Conservation (phyloP, 345 rosid species). For the Erodium maritimum region DNA sequence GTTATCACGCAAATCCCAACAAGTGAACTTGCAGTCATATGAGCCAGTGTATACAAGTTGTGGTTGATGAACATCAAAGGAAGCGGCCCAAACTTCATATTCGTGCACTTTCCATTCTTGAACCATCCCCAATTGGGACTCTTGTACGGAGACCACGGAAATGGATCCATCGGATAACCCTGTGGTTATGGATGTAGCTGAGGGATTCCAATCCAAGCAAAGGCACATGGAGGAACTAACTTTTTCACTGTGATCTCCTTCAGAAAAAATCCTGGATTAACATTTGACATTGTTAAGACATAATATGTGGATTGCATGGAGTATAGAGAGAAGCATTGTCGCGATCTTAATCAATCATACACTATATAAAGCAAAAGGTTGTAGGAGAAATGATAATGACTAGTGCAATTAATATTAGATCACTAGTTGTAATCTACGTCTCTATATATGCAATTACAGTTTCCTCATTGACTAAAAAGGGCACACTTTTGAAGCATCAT, state of each 20-base stretch:
- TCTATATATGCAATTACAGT: neutral
- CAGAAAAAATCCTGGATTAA: constrained; percentile 32
- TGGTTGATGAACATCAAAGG: constrained; percentile 64
- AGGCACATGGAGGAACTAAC: constrained; percentile 74
- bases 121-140: constrained; percentile 36
- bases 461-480: neutral
- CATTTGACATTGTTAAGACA: neutral
- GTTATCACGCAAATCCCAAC: constrained; percentile 60
- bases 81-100: constrained; percentile 71
- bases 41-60: constrained; percentile 65
- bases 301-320: too few relatives aligned
- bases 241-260: constrained; percentile 37
- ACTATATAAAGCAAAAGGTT: too few relatives aligned
- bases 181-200: constrained; percentile 35
- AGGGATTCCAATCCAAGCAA: constrained; percentile 68
- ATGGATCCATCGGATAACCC: constrained; percentile 79
- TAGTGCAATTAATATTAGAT: too few relatives aligned
- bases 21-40: constrained; percentile 79
- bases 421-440: too few relatives aligned
- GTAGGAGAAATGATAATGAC: too few relatives aligned
- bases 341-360: neutral
- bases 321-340: neutral
- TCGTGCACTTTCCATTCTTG: constrained; percentile 82
- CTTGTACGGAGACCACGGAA: constrained; percentile 37
- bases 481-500: neutral